phyloP scores from a whole-genome alignment of 2,329 filamentous ascomycete species.

The Fusarium albidum region DNA sequence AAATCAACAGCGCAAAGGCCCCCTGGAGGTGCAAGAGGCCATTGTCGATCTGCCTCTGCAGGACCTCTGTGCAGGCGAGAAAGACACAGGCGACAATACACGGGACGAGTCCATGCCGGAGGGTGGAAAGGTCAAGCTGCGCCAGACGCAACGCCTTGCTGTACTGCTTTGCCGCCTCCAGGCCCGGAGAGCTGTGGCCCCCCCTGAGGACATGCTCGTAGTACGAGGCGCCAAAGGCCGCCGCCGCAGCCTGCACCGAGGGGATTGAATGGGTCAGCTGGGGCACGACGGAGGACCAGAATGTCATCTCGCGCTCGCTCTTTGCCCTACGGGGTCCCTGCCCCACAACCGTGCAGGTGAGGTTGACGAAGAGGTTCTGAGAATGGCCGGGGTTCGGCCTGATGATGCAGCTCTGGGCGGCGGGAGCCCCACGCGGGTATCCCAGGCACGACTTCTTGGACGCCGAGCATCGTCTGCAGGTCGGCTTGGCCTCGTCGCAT shows the following conservation, averaged over 20 bases:
- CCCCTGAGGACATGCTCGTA: conserved; percentile 23
- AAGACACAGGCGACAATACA: conserved; percentile 32
- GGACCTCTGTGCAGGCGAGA: conserved; percentile 14
- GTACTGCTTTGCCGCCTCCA: conserved; percentile 22
- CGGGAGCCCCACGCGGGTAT: conserved; percentile 22
- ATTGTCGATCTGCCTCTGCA: conserved; percentile 22
- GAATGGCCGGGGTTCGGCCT: background rate
- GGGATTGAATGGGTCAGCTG: conserved; percentile 27
- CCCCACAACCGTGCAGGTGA: conserved; percentile 18
- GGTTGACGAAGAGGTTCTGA: conserved; percentile 9
- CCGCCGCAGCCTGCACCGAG: conserved; percentile 27
- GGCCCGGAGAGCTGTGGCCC: background rate
- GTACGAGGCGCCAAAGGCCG: conserved; percentile 28
- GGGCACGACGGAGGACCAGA: conserved; percentile 29
- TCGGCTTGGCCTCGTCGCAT: conserved; percentile 32
- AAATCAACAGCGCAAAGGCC: conserved; percentile 20
- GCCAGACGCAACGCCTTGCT: conserved; percentile 17
- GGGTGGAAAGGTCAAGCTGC: conserved; percentile 23
- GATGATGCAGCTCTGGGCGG: background rate
- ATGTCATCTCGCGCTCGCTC: conserved; percentile 19
- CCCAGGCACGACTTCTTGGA: conserved; percentile 19
- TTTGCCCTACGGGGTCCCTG: conserved; percentile 27
- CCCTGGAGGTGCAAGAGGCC: conserved; percentile 23
- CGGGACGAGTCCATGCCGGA: conserved; percentile 14
- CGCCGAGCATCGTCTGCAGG: conserved; percentile 23